Evolutionary conservation across 768 basidiomycete species (phyloP).

Genomic region (Tulasnella calospora): DNA sequence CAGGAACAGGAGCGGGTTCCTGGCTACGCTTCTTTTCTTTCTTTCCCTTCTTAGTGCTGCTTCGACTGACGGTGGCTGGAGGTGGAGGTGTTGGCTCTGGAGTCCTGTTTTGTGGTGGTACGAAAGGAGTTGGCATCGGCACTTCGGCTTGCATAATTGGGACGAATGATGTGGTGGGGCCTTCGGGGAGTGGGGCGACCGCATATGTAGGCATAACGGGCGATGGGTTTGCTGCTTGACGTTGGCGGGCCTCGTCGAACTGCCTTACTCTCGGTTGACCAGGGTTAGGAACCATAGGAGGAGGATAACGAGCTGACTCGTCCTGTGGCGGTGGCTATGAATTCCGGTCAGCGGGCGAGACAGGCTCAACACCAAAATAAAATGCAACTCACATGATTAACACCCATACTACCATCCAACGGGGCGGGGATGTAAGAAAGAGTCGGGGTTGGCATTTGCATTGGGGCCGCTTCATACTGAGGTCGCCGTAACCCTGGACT

Average conservation of each 20-base stretch:
- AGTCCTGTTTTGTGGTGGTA: background rate
- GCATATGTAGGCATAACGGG: background rate
- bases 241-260: background rate
- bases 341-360: background rate
- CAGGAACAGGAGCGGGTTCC: background rate
- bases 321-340: background rate
- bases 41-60: conserved; percentile 2
- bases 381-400: background rate
- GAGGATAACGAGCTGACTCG: background rate
- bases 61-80: background rate
- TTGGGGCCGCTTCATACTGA: conserved; percentile 12
- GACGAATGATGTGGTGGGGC: background rate
- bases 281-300: background rate
- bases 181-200: conserved; percentile 3
- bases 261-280: conserved; percentile 4
- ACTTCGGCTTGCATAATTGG: background rate
- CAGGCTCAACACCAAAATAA: background rate
- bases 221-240: background rate
- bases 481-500: conserved; percentile 4
- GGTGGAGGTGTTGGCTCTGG: background rate
- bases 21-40: conserved; percentile 4
- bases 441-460: background rate
- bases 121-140: background rate
- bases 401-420: background rate
- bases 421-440: conserved; percentile 14